Evolutionary conservation across 768 basidiomycete genomes (phyloP).

Genomic region (Boletus rubescentipes): DNA sequence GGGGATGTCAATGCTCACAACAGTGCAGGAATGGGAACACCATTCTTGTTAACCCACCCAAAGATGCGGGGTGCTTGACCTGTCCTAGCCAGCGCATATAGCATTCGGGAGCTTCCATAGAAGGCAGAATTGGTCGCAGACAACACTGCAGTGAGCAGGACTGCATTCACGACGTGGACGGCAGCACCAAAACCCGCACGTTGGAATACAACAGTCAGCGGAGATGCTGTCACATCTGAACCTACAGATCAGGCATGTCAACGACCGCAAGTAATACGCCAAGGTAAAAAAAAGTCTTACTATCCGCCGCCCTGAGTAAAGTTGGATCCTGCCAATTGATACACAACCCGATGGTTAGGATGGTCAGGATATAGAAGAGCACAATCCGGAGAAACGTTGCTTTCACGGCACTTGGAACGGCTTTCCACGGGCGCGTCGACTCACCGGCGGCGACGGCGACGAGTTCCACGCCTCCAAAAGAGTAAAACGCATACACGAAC

Average conservation of each 20-base stretch:
- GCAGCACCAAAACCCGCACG: constrained; percentile 62
- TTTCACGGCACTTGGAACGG: constrained; percentile 64
- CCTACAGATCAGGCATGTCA: constrained; percentile 27
- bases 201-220: constrained; percentile 62
- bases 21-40: constrained; percentile 59
- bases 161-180: constrained; percentile 63
- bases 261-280: background rate
- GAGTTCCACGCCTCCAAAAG: constrained; percentile 66
- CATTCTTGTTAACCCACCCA: constrained; percentile 60
- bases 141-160: constrained; percentile 63
- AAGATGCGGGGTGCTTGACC: constrained; percentile 68
- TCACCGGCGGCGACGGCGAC: constrained; percentile 75
- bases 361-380: constrained; percentile 63
- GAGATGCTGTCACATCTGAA: constrained; percentile 54
- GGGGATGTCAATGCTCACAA: constrained; percentile 41
- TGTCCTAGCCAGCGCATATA: constrained; percentile 57
- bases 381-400: constrained; percentile 67
- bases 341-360: constrained; percentile 64
- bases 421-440: constrained; percentile 58
- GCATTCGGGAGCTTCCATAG: constrained; percentile 62
- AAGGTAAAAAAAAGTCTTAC: constrained; percentile 26
- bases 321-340: constrained; percentile 60
- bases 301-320: constrained; percentile 45
- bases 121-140: constrained; percentile 67
- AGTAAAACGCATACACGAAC: constrained; percentile 71